Evolutionary conservation across 768 basidiomycete species (phyloP), one percentile per base, ranked within the genome.

Genomic region (Megacollybia marginata): DNA sequence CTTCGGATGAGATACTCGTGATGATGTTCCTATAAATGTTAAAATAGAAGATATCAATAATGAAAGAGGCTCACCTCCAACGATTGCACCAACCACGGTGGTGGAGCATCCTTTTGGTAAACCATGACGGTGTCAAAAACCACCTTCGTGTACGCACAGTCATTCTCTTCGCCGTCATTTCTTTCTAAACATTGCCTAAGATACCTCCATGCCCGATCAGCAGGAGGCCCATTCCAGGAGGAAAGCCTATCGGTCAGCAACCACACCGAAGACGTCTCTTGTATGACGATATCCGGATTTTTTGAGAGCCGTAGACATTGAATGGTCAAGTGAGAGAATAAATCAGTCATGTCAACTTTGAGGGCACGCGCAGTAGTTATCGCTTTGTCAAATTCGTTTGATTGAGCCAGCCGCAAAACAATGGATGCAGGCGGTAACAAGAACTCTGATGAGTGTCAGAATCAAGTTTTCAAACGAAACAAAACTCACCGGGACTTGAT

Each of bases 201-300:
- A 63, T 92, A 92, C 59, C 87, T 78, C 89, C 93, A 93, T 5
- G 84, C 92, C 53, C 88, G 79, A 55, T 89, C 85, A 33, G 82
- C 76, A 15, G 83, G 71, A 6, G 86, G 78, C 4, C 94, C 94
- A 16, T 86, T 77, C 85, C 95, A 95, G 0, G 87, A 85, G 2
- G 82, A 75, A 9, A 89, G 76, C 52, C 83, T 80, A 59, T 92
- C 88, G 16, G 83, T 83, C 34, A 89, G 70, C 33, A 97, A 72
- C 93, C 94, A 97, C 54, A 85, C 82, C 1, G 82, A 80, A 4
- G 76, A 78, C 48, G 87, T 80, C 56, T 83, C 80, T 65, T 78
- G 75, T 88, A 82, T 60, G 48, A 78, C 68, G 8, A 73, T 65
- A 56, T 84, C 79, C 5, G 80, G 74, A 51, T 79, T 77, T 57